These are phyloP conservation scores for Hericium alpestre DNA, from an alignment of 768 basidiomycete species.

Conservation along the genomic window DNA sequence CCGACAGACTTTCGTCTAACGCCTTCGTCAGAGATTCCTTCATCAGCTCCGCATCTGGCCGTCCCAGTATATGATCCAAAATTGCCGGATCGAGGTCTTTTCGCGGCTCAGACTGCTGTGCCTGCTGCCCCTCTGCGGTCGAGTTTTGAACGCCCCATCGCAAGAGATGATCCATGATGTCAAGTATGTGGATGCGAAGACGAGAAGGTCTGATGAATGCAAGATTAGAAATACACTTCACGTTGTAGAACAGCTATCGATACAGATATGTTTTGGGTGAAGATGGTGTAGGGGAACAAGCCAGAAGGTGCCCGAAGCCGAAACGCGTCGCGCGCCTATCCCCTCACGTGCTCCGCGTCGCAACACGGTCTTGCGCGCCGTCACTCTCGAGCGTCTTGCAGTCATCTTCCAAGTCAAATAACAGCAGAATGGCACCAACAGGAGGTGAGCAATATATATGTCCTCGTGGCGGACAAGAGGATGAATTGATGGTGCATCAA, in stretches of 20 bases:
- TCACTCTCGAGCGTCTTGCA: not conserved
- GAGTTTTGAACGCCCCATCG: constrained; percentile 79
- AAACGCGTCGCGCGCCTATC: not conserved
- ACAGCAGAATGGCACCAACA: constrained; percentile 59
- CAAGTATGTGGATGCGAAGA: not conserved
- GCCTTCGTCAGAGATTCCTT: constrained; percentile 66
- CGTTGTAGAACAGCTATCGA: not conserved
- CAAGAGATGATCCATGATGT: constrained; percentile 55
- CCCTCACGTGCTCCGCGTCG: not conserved
- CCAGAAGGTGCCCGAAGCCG: constrained; percentile 6
- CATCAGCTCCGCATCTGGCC: constrained; percentile 74
- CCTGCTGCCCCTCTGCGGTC: constrained; percentile 20
- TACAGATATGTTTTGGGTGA: not conserved
- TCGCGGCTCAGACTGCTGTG: constrained; percentile 24
- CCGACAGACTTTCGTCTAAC: constrained; percentile 39
- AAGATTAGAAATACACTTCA: constrained; percentile 2
- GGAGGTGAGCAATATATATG: not conserved
- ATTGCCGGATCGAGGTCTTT: constrained; percentile 70
- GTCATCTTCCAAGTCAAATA: constrained; percentile 52
- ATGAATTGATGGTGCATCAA: no score
- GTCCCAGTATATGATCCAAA: constrained; percentile 78
- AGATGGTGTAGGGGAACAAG: not conserved
- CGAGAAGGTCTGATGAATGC: not conserved
- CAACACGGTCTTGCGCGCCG: not conserved
- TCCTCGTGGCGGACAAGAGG: no score